phyloP scores from a whole-genome alignment of 2,329 filamentous ascomycete genomes.

The Sordariomycetes sp. region DNA sequence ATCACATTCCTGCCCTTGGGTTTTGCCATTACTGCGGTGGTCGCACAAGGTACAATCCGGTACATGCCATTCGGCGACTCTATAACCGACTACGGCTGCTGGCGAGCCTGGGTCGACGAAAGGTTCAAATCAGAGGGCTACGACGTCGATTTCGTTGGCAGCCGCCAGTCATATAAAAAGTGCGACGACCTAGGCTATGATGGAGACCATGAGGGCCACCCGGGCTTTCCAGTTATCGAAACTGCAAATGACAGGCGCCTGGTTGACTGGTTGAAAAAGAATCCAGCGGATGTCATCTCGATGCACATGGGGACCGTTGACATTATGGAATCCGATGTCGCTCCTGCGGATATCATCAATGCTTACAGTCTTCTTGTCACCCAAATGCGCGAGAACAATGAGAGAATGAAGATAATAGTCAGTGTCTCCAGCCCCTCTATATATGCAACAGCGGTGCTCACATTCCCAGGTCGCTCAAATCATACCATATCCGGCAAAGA shows the following conservation, averaged over 20 bases:
- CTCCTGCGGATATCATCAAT: background rate
- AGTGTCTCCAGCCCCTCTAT: background rate
- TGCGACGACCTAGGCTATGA: slow-evolving; percentile 4
- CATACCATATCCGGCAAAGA: slow-evolving; percentile 4
- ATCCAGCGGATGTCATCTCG: slow-evolving; percentile 5
- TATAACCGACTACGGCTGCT: slow-evolving; percentile 3
- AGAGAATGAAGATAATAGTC: slow-evolving; percentile 3
- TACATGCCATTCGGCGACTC: slow-evolving; percentile 5
- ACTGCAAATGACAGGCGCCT: slow-evolving; percentile 3
- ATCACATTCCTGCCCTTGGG: background rate
- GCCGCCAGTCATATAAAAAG: background rate
- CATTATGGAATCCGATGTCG: background rate
- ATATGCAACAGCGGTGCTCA: background rate
- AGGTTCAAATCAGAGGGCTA: slow-evolving; percentile 1
- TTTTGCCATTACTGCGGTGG: background rate
- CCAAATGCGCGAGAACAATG: slow-evolving; percentile 5
- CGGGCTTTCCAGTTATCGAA: background rate
- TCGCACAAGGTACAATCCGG: background rate
- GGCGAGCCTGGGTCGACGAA: slow-evolving; percentile 1
- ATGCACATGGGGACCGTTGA: slow-evolving; percentile 6
- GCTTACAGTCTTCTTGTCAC: background rate
- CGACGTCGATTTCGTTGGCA: slow-evolving; percentile 4
- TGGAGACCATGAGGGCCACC: slow-evolving; percentile 5
- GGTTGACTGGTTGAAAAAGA: slow-evolving; percentile 2
- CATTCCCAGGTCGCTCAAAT: slow-evolving; percentile 3